Evolutionary conservation across 495 filamentous ascomycete species (phyloP), one percentile per base, ranked within the genome.

Genomic region (Aspergillus olivimuriae): DNA sequence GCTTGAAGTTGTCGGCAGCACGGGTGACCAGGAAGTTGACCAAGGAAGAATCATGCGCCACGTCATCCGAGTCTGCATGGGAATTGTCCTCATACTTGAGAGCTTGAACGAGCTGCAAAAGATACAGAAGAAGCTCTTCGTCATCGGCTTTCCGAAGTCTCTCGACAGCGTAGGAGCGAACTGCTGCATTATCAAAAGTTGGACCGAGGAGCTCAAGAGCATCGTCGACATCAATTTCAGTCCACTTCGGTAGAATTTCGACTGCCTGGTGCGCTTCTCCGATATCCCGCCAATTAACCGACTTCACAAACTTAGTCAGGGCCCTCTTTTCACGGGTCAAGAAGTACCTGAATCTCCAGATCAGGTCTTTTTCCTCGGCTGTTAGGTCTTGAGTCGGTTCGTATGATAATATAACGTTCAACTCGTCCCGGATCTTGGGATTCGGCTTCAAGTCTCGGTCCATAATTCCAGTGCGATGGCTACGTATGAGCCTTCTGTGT

Each of bases 301-400:
- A 94, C 62, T 97, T 97, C 53, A 96, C 87, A 50, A 99, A 95
- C 55, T 99, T 99, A 17, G 92, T 96, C 30, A 97, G 70, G 2
- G 91, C 92, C 47, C 87, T 77, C 65, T 97, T 97, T 53, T 99
- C 89, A 28, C 89, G 77, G 0, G 87, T 90, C 4, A 99, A 62
- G 58, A 95, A 89, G 61, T 95, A 92, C 37, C 92, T 74, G 68
- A 96, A 99, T 51, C 91, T 87, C 92, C 92, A 99, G 22, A 99
- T 75, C 9, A 95, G 71, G 61, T 99, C 94, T 55, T 94, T 95
- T 53, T 99, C 94, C 52, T 94, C 87, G 0, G 85, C 74, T 3
- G 80, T 85, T 5, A 99, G 74, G 20, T 84, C 78, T 43, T 95
- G 88, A 1, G 90, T 95, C 4, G 92, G 92, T 8, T 90, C 88